These are phyloP conservation scores for Fusarium algeriense DNA, from an alignment of 2,329 filamentous ascomycete species.

Conservation along the genomic window DNA sequence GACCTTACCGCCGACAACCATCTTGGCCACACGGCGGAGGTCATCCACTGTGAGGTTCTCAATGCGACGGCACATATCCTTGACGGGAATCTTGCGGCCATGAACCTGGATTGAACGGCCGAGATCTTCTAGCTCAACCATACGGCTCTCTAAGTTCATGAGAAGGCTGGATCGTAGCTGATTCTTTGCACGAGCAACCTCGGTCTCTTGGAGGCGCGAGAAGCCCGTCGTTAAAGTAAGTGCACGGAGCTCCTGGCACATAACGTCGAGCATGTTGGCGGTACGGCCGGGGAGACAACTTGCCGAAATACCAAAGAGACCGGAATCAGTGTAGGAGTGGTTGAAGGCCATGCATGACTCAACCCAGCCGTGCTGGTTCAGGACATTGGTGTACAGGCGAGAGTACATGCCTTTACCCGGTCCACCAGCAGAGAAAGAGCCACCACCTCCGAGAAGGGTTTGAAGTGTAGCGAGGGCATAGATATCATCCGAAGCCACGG, in stretches of 20 bases:
- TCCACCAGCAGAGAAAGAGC: constrained; percentile 95
- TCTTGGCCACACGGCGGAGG: constrained; percentile 81
- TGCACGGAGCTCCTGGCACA: constrained; percentile 88
- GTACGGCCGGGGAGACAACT: constrained; percentile 85
- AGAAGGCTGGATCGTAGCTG: constrained; percentile 89
- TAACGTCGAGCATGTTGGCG: constrained; percentile 89
- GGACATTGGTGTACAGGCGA: constrained; percentile 94
- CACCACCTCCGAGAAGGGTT: constrained; percentile 93
- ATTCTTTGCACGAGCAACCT: constrained; percentile 96
- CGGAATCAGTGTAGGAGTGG: constrained; percentile 95
- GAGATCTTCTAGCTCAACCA: constrained; percentile 97
- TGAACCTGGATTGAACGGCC: constrained; percentile 97
- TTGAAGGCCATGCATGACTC: constrained; percentile 97
- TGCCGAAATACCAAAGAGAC: constrained; percentile 92
- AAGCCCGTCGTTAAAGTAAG: constrained; percentile 83
- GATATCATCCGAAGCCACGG: constrained; percentile 91
- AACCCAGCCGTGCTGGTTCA: constrained; percentile 98
- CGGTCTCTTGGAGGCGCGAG: constrained; percentile 75
- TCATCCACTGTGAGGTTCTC: constrained; percentile 84
- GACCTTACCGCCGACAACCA: constrained; percentile 82
- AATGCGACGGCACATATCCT: constrained; percentile 92
- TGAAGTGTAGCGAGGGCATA: constrained; percentile 96
- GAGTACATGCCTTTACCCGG: constrained; percentile 99
- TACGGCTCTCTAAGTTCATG: constrained; percentile 97
- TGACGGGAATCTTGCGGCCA: constrained; percentile 88